Conservation (phyloP, 192 early-diverging fungal genomes). For the Entomortierella chlamydospora region DNA sequence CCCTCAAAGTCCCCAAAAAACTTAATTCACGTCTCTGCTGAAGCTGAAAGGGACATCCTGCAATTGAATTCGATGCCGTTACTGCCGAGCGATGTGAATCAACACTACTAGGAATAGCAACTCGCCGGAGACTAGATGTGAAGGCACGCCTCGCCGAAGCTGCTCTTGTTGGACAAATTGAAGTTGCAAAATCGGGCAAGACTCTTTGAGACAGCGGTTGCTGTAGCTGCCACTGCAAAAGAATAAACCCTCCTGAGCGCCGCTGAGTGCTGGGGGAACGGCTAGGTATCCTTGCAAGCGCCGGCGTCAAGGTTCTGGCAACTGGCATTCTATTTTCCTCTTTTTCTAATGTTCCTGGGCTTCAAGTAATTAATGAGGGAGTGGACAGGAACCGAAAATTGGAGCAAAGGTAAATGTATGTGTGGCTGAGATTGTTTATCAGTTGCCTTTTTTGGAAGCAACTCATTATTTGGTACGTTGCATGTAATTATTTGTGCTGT, state of each 20-base stretch:
- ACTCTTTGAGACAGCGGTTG: too few relatives aligned
- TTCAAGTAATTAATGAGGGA: too few relatives aligned
- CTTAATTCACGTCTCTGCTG: constrained; percentile 42
- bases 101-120: too few relatives aligned
- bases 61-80: background rate
- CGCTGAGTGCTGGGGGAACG: background rate
- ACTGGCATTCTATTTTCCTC: constrained; percentile 8
- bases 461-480: background rate
- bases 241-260: background rate
- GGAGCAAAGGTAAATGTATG: background rate
- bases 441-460: constrained; percentile 8
- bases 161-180: background rate
- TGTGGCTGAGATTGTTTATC: constrained; percentile 37
- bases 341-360: too few relatives aligned
- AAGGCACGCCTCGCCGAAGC: background rate
- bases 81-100: too few relatives aligned
- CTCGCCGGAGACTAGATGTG: constrained; percentile 27
- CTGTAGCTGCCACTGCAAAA: background rate
- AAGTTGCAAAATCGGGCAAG: background rate
- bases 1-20: constrained; percentile 41
- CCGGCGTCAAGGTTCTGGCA: constrained; percentile 10
- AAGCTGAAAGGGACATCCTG: constrained; percentile 11
- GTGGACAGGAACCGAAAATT: background rate
- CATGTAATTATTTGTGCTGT: background rate
- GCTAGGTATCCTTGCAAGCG: constrained; percentile 25